Percentiles rank a stretch among this genome's conserved stretches.
Evolutionary conservation across 2,329 filamentous ascomycete species (phyloP).

Genomic region (Juglanconis oblonga): DNA sequence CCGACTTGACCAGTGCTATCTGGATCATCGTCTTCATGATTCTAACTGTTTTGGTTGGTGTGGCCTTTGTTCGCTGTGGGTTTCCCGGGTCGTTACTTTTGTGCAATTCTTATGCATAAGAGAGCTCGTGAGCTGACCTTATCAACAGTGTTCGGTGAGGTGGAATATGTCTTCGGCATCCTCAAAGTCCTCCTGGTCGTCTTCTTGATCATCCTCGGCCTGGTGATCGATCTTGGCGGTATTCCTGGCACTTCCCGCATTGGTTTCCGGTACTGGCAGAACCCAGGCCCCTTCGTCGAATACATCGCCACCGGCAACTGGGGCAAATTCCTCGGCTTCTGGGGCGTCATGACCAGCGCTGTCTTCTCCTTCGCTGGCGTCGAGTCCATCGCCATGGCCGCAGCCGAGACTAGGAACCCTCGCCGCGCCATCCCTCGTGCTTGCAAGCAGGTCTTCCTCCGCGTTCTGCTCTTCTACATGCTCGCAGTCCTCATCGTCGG

Average conservation of each 20-base stretch:
- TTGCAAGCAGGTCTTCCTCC: constrained; percentile 59
- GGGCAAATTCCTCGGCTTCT: constrained; percentile 64
- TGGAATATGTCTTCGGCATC: constrained; percentile 50
- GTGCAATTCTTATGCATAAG: no score
- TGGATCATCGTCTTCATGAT: constrained; percentile 52
- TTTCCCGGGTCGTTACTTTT: neutral
- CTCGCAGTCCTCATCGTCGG: constrained; percentile 55
- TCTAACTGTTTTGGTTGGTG: constrained; percentile 53
- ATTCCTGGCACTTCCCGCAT: constrained; percentile 55
- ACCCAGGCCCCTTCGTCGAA: constrained; percentile 64
- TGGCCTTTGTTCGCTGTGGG: constrained; percentile 48
- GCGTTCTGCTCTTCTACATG: constrained; percentile 38
- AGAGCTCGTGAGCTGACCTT: neutral
- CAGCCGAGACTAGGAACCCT: constrained; percentile 53
- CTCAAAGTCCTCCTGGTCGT: constrained; percentile 61
- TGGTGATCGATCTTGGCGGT: constrained; percentile 62
- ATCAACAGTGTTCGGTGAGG: constrained; percentile 52
- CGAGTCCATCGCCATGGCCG: constrained; percentile 53
- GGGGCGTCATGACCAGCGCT: constrained; percentile 43
- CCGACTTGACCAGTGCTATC: constrained; percentile 50
- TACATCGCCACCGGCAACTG: constrained; percentile 55
- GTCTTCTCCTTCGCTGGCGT: constrained; percentile 46
- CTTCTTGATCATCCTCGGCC: constrained; percentile 58
- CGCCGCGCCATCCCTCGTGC: constrained; percentile 40
- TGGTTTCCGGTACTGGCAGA: constrained; percentile 68